Percentiles rank a stretch among this genome's conserved stretches.
Evolutionary conservation across 176 grass and related monocot species (phyloP).

Genomic region (Ampelocalamus luodianensis): DNA sequence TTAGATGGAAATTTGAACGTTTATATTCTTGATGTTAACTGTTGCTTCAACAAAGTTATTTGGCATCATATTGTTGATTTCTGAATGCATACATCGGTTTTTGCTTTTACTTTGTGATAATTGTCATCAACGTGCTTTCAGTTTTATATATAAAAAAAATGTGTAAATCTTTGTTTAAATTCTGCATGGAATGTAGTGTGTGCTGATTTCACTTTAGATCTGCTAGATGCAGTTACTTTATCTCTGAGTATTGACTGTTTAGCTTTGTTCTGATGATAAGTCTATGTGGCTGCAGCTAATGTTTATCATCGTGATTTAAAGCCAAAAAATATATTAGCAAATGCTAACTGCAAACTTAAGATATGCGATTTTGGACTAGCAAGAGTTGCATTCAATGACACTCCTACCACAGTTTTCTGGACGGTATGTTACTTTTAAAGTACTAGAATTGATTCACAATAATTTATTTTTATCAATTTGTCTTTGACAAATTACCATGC

Average conservation of each 20-base stretch:
- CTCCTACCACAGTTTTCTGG: slow-evolving; percentile 92
- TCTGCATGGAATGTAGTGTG: neutral
- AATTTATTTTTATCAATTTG: neutral
- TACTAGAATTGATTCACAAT: neutral
- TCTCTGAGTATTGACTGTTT: neutral
- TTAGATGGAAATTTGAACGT: slow-evolving; percentile 5
- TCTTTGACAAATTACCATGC: neutral
- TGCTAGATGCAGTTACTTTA: slow-evolving; percentile 31
- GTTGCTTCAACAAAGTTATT: neutral
- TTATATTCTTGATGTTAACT: neutral
- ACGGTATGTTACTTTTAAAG: slow-evolving; percentile 63
- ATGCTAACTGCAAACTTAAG: slow-evolving; percentile 98
- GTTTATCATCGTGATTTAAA: slow-evolving; percentile 99
- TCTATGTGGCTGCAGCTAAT: slow-evolving; percentile 70
- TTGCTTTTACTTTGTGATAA: neutral
- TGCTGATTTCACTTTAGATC: neutral
- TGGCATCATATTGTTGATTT: neutral
- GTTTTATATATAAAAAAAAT: neutral
- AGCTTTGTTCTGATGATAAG: slow-evolving; percentile 34
- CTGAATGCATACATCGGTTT: neutral
- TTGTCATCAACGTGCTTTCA: neutral
- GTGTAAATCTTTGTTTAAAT: neutral
- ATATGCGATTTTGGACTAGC: slow-evolving; percentile 98
- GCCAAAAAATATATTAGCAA: slow-evolving; percentile 98
- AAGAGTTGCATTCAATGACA: slow-evolving; percentile 93